Evolutionary conservation across 768 basidiomycete genomes (phyloP).

Genomic region (Lactarius trivialis): DNA sequence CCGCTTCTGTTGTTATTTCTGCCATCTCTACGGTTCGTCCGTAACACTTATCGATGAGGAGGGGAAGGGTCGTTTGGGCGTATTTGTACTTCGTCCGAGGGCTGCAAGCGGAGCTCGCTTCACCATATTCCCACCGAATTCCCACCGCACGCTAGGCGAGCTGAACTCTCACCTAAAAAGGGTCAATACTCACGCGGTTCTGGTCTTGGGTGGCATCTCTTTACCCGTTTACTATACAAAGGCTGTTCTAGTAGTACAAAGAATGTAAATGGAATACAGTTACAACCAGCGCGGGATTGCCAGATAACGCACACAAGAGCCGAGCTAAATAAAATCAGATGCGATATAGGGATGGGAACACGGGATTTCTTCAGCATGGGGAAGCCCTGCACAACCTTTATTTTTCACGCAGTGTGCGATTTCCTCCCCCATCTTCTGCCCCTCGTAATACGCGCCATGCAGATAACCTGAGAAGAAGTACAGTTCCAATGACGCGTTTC

Average conservation of each 20-base stretch:
- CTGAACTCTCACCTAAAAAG: neutral
- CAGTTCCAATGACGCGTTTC: neutral
- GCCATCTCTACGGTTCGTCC: constrained; percentile 21
- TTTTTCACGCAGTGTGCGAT: constrained; percentile 28
- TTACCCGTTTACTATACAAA: neutral
- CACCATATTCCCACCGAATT: neutral
- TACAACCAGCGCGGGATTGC: neutral
- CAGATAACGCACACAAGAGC: neutral
- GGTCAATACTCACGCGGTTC: neutral
- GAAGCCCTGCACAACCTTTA: constrained; percentile 19
- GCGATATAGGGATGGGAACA: constrained; percentile 25
- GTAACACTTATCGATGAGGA: neutral
- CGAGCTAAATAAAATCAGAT: constrained; percentile 12
- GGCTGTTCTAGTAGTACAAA: neutral
- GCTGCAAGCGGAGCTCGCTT: neutral
- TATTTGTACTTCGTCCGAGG: constrained; percentile 4
- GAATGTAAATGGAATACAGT: neutral
- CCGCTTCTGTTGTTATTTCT: constrained; percentile 35
- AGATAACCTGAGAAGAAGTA: constrained; percentile 25
- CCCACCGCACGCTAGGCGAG: neutral
- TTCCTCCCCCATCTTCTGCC: constrained; percentile 26
- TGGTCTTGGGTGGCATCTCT: neutral
- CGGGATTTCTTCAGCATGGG: constrained; percentile 25
- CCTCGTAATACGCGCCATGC: constrained; percentile 33
- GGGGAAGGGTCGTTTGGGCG: constrained; percentile 1